phyloP scores from a whole-genome alignment of 257 asterid genomes.

The Jacaranda mimosifolia region DNA sequence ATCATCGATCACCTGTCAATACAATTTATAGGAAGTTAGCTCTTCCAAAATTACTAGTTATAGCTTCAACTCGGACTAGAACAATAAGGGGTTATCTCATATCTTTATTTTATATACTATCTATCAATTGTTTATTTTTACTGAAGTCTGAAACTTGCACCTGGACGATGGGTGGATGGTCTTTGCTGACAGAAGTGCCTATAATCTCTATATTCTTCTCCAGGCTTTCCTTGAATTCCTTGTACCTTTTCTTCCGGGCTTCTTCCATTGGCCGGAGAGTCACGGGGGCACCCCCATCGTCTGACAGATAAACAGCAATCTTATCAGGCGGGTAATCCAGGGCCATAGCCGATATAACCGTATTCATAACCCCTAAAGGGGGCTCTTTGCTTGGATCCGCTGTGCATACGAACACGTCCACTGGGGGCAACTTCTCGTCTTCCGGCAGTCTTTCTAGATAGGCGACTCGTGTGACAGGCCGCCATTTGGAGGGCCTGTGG shows the following conservation, averaged over 20 bases:
- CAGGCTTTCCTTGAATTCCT: conserved; percentile 47
- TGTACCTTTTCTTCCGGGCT: conserved; percentile 54
- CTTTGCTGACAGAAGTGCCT: conserved; percentile 30
- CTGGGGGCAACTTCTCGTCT: conserved; percentile 47
- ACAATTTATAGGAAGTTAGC: neutral
- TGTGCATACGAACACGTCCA: conserved; percentile 61
- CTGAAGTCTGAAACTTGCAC: conserved; percentile 31
- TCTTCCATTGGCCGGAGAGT: conserved; percentile 50
- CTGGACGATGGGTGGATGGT: conserved; percentile 57
- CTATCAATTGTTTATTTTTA: too few species aligned
- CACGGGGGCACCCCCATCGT: conserved; percentile 58
- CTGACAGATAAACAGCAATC: conserved; percentile 57
- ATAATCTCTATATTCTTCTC: conserved; percentile 38
- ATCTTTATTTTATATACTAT: too few species aligned
- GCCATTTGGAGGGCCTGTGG: conserved; percentile 44
- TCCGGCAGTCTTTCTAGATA: conserved; percentile 52
- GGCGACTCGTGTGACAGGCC: conserved; percentile 41
- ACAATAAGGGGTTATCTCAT: too few species aligned
- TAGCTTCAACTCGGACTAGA: too few species aligned
- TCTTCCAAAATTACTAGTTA: too few species aligned
- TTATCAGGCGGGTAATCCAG: conserved; percentile 64
- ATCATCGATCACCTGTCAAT: conserved; percentile 55
- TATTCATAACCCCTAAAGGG: conserved; percentile 58
- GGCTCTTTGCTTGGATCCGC: conserved; percentile 68
- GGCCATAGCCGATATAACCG: conserved; percentile 60